Evolutionary conservation across 495 filamentous ascomycete genomes (phyloP), one percentile per base, ranked within the genome.

Genomic region (Aspergillus incahuasiensis): DNA sequence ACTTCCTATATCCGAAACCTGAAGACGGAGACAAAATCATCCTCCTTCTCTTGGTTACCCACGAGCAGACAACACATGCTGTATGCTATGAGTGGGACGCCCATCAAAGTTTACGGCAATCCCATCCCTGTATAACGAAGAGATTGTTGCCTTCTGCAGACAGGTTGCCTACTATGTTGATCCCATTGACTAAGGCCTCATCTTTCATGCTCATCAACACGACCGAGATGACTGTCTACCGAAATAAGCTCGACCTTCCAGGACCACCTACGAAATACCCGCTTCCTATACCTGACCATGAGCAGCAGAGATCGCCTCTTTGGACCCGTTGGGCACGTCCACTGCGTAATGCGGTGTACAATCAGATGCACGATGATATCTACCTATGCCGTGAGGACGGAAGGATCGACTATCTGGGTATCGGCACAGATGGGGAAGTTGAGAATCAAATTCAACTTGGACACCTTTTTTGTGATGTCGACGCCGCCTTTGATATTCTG

Each of bases 301-400:
- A 70, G 49, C 57, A 64, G 39, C 60, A 63, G 25, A 55, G 56
- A 35, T 61, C 69, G 45, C 68, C 70, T 6, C 48, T 80, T n/a
- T 81, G 76, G 74, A 77, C 75, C 32, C 74, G 75, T 3, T 95
- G 90, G 90, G 82, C 90, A 39, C 79, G 89, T 51, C 87, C 89
- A 19, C 72, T 83, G 38, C 79, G 88, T 22, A 77, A 80, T 22
- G 72, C 74, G 59, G 62, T 76, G 15, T 86, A 87, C 56, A 77
- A 78, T 43, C 74, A 79, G 54, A 74, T 62, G 20, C 79, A 79
- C 21, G 90, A 94, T 56, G 82, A 85, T 54, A 82, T 95, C 51
- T 91, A 87, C 56, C 73, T 95, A 21, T 89, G 84, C 18, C 82
- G 89, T 48, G 89, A 94, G 64, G 90, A 95, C 63, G 90, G 90